Base-by-base conservation (phyloP, 345 rosid genomes). In the Arabidopsis suecica region DNA sequence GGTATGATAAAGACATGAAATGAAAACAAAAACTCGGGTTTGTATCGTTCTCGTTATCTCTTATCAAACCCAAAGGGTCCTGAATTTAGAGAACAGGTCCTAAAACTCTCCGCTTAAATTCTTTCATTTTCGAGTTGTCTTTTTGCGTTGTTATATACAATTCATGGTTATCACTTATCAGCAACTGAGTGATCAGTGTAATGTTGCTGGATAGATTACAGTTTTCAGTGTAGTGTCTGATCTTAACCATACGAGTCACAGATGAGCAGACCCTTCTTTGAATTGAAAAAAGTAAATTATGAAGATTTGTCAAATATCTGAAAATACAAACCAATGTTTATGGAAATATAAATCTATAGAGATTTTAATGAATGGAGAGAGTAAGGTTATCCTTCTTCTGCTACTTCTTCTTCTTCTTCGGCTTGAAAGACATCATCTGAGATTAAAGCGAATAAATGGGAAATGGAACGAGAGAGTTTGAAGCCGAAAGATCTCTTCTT, bases 1-100 rank as follows among this genome's bases (percentile, higher is more conserved):
- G 13, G 23, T 32, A 65, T 6, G 65, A 55, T 16, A 20, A 23
- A 76, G 65, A 54, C 33, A 68, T 61, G 71, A 38, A 22, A 44
- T 54, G 76, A 9, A 32, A 61, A 28, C 59, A 47, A 38, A 38
- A 67, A 16, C 55, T 42, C 57, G 11, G 41, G 30, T 5, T 5
- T 75, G 18, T 28, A 42, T 6, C 53, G 4, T 36, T 40, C 9
- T 30, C n/a, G 11, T 30, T 34, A 11, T 50, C 62, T 75, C 63
- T 32, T 68, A 9, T 68, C 42, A 20, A 49, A 68, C 56, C 42
- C 30, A 0, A 33, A 61, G 60, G 38, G 13, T 68, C 37, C 56
- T 50, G 63, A 30, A 61, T 59, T 41, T 40, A 22, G 10, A 22
- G 10, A 12, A n/a, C 41, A 73, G 30, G 33, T 67, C 53, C 20